These are phyloP conservation scores for Fusarium fracticaudum DNA, from an alignment of 2,329 filamentous ascomycete species.

Conservation along the genomic window DNA sequence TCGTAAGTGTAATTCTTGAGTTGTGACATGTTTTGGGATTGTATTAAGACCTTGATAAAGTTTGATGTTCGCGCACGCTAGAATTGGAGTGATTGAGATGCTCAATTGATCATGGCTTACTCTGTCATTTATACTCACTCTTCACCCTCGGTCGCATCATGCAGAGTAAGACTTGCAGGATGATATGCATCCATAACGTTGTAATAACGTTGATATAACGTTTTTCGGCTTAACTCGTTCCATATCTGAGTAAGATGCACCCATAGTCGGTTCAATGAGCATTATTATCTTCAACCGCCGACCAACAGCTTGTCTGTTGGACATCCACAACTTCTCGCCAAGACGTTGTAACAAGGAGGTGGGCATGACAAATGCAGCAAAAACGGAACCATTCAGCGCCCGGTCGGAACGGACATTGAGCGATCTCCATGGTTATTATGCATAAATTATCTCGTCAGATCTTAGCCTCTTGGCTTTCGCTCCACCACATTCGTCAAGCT, in stretches of 20 bases:
- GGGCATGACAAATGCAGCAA: conserved; percentile 30
- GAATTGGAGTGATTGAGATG: background rate
- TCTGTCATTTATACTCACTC: background rate
- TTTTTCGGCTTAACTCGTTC: background rate
- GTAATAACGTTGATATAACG: background rate
- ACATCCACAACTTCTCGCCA: background rate
- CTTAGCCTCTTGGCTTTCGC: background rate
- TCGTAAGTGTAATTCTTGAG: conserved; percentile 45
- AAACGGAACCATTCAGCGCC: background rate
- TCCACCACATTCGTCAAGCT: background rate
- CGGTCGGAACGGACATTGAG: background rate
- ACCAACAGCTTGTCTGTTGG: background rate
- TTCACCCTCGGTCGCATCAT: too few species aligned
- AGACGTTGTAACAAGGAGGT: conserved; percentile 22
- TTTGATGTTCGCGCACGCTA: rapidly evolving
- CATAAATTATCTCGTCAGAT: background rate
- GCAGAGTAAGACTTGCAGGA: background rate
- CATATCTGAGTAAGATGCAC: background rate
- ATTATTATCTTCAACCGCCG: background rate
- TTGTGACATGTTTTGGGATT: conserved; percentile 38
- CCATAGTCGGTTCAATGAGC: rapidly evolving
- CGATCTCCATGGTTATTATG: background rate
- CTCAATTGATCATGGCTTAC: background rate
- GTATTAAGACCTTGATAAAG: rapidly evolving
- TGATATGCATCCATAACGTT: background rate